A percentile compares a stretch with the other conserved stretches of the same genome.
Evolutionary conservation across 169 alveolate genomes (phyloP).

Genomic region (Plasmodium coatneyi): DNA sequence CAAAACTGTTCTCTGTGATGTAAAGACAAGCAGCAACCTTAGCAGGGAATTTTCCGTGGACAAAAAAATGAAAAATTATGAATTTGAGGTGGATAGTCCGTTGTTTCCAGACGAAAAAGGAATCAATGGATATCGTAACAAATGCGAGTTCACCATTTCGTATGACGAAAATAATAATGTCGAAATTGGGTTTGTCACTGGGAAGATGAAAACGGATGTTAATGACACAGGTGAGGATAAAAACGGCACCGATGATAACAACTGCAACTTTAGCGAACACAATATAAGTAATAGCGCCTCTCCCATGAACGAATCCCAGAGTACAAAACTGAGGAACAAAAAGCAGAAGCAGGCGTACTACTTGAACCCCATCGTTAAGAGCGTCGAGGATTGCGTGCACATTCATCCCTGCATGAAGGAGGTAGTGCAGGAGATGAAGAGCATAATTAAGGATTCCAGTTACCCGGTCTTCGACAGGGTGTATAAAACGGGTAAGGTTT

Average conservation of each 20-base stretch:
- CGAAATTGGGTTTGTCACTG: slow-evolving; percentile 74
- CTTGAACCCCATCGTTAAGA: slow-evolving; percentile 61
- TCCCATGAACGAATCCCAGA: slow-evolving; percentile 64
- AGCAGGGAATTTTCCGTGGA: slow-evolving; percentile 33
- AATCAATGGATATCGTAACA: slow-evolving; percentile 45
- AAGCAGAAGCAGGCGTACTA: slow-evolving; percentile 57
- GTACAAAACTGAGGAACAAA: slow-evolving; percentile 54
- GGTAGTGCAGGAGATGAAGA: slow-evolving; percentile 64
- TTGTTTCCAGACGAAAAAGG: slow-evolving; percentile 40
- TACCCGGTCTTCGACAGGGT: slow-evolving; percentile 74
- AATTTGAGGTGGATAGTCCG: slow-evolving; percentile 47
- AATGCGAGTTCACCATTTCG: slow-evolving; percentile 73
- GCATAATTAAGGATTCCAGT: slow-evolving; percentile 52
- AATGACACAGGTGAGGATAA: slow-evolving; percentile 15
- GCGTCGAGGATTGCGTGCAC: slow-evolving; percentile 60
- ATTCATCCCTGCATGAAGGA: slow-evolving; percentile 72
- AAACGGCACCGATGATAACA: slow-evolving; percentile 28
- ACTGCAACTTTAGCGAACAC: slow-evolving; percentile 73
- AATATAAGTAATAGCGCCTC: slow-evolving; percentile 70
- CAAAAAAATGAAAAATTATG: slow-evolving; percentile 39
- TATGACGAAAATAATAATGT: slow-evolving; percentile 72
- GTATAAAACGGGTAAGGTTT: slow-evolving; percentile 54
- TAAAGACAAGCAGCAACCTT: not conserved
- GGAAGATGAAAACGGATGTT: slow-evolving; percentile 46
- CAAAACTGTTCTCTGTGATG: slow-evolving; percentile 18